Percentiles rank a stretch among this genome's conserved stretches.
phyloP scores from a whole-genome alignment of 345 rosid genomes.

The Brassica carinata region DNA sequence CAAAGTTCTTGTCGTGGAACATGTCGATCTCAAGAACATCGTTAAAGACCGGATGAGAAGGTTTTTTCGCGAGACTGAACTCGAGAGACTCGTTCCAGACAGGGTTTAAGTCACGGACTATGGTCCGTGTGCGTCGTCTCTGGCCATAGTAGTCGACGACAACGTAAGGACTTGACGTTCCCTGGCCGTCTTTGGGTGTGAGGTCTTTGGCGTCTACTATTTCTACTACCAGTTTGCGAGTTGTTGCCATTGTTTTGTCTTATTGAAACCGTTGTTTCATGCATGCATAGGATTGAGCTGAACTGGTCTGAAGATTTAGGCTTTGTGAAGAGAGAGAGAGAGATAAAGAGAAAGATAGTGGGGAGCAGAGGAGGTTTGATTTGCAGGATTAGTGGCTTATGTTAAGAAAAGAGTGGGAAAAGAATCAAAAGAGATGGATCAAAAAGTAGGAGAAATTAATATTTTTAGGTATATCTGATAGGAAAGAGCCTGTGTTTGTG shows the following conservation, averaged over 20 bases:
- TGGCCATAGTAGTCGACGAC: constrained; percentile 79
- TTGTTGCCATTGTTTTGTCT: constrained; percentile 41
- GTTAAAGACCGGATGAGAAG: constrained; percentile 54
- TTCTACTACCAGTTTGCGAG: constrained; percentile 71
- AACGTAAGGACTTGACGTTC: constrained; percentile 87
- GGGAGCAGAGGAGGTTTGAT: constrained; percentile 11
- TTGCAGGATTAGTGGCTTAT: constrained; percentile 30
- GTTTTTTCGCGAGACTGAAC: constrained; percentile 58
- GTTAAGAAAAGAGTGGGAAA: constrained; percentile 32
- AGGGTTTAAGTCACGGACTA: constrained; percentile 67
- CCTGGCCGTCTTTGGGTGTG: constrained; percentile 80
- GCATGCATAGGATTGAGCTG: constrained; percentile 20
- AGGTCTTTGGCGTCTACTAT: constrained; percentile 76
- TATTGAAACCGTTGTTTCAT: constrained; percentile 29
- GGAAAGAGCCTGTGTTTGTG: constrained; percentile 14
- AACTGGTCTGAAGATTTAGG: constrained; percentile 5
- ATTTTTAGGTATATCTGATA: constrained; percentile 26
- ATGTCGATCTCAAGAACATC: constrained; percentile 76
- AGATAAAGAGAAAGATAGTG: constrained; percentile 3
- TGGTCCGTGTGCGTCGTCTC: constrained; percentile 60
- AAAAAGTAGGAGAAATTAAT: constrained; percentile 26
- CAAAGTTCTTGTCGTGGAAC: constrained; percentile 68
- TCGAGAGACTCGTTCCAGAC: constrained; percentile 73
- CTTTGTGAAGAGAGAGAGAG: constrained; percentile 10
- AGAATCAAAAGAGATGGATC: constrained; percentile 16